A percentile compares a stretch with the other conserved stretches of the same genome.
These are phyloP conservation scores for Arthrobotrys conoides DNA, from an alignment of 2,329 filamentous ascomycete species.

Conservation along the genomic window DNA sequence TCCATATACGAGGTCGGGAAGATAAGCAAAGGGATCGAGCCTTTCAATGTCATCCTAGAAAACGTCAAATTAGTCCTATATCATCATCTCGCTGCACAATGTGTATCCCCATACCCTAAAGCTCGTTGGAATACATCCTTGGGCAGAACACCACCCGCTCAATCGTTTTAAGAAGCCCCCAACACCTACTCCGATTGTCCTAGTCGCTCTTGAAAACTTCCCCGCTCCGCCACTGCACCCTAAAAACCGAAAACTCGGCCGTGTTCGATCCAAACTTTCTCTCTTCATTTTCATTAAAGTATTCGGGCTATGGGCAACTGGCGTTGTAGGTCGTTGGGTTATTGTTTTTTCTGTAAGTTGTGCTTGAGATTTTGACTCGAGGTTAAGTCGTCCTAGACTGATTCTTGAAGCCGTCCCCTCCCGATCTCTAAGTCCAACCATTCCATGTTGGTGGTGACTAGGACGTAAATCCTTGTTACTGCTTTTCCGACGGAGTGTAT, in stretches of 20 bases:
- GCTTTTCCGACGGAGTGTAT: constrained; percentile 57
- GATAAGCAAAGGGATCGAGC: constrained; percentile 57
- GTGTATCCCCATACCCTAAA: constrained; percentile 44
- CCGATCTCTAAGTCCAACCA: constrained; percentile 36
- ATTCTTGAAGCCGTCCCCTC: constrained; percentile 58
- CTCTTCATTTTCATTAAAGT: constrained; percentile 55
- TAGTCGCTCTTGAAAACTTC: constrained; percentile 55
- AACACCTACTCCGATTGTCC: constrained; percentile 56
- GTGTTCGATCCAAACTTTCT: constrained; percentile 53
- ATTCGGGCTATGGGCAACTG: constrained; percentile 33
- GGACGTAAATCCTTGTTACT: constrained; percentile 56
- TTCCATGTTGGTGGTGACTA: constrained; percentile 42
- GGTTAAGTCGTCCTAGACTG: constrained; percentile 58
- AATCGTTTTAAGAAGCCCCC: constrained; percentile 53
- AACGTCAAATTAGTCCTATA: constrained; percentile 16
- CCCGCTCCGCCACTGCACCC: constrained; percentile 58
- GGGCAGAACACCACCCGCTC: constrained; percentile 59
- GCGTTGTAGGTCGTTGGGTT: constrained; percentile 44
- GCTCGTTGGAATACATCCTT: constrained; percentile 54
- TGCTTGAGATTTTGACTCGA: constrained; percentile 57
- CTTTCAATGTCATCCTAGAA: constrained; percentile 57
- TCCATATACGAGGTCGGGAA: constrained; percentile 58
- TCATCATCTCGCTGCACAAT: neutral
- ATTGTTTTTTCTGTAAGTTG: constrained; percentile 54
- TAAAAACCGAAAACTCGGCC: constrained; percentile 57